phyloP scores from a whole-genome alignment of 2,329 filamentous ascomycete genomes.

The Trichocomaceae sp. region DNA sequence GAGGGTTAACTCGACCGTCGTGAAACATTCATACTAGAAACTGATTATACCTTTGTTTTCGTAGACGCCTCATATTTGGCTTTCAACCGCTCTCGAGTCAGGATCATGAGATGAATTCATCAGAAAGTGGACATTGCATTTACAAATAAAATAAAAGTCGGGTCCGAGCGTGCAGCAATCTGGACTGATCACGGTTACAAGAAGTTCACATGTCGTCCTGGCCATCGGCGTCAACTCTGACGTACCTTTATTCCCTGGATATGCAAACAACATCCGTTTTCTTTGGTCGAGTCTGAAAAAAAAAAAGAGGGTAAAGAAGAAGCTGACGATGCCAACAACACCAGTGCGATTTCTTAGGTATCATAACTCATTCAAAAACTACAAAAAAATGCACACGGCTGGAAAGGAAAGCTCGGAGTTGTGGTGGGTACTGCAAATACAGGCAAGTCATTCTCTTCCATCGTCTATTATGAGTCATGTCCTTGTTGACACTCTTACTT shows the following conservation, averaged over 20 bases:
- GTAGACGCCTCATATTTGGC: conserved; percentile 28
- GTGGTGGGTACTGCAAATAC: conserved; percentile 46
- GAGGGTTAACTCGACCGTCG: conserved; percentile 13
- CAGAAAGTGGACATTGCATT: conserved; percentile 33
- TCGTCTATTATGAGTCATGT: background rate
- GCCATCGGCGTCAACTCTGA: conserved; percentile 27
- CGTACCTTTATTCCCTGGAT: conserved; percentile 17
- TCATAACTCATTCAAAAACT: conserved; percentile 29
- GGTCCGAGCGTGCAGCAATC: background rate
- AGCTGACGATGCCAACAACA: background rate
- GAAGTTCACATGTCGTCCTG: conserved; percentile 27
- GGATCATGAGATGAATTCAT: conserved; percentile 34
- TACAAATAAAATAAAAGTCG: conserved; percentile 20
- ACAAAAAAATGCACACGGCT: conserved; percentile 27
- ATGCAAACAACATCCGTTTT: conserved; percentile 14
- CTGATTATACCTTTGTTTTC: background rate
- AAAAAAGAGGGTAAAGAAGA: background rate
- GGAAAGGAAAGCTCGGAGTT: conserved; percentile 38
- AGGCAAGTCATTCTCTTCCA: conserved; percentile 19
- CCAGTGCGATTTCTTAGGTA: conserved; percentile 33
- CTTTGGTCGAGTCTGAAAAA: background rate
- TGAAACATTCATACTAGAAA: background rate
- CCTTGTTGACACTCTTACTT: background rate
- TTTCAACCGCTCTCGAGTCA: conserved; percentile 30
- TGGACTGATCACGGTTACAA: conserved; percentile 14